Base-by-base conservation (phyloP, 192 early-diverging fungal genomes). In the Funneliformis geosporum region DNA sequence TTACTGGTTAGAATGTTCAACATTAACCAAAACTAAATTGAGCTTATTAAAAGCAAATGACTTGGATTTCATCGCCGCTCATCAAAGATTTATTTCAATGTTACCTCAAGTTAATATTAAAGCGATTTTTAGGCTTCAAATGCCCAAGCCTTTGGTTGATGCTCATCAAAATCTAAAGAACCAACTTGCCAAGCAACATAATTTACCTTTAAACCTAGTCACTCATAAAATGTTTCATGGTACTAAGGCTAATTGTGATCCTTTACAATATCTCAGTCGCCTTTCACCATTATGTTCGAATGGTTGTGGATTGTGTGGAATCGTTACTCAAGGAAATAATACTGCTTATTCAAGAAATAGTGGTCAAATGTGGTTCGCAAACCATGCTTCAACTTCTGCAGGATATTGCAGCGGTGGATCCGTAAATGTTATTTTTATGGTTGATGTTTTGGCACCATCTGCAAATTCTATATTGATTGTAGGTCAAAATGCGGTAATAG, bases 181-280 rank as follows among this genome's bases (percentile, higher is more conserved):
- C 25, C 21, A 39, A 60, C 10, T 28, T 10, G 60, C 67, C 21
- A 1, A 46, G 16, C 42, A 46, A 72, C 4, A 3, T 7, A 5
- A 12, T 40, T 5, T 27, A 27, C 16, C 43, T 1, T n/a, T n/a
- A 6, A 39, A 33, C 12, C 5, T 0, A 0, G 5, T 69, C 1
- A 72, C 70, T 47, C 70, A 72, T 55, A 44, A 72, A 50, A 72
- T 72, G 70, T 72, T 44, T 72, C 70, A 72, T 50, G 70, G 70
- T 8, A 72, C 70, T 47, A 72, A 28, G 6, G 3, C 21, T 8
- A n/a, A 5, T 47, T 72, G 70, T 27, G 27, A 72, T 28, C 43
- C 44, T 42, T 7, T 14, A 4, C 70, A 44, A 27, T 72, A 50
- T 72, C 12, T 23, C 27, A 10, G 40, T 11, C 1, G 1, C 6